Base-by-base conservation (phyloP, 805 yeast genomes). In the Grigorovia humatica region DNA sequence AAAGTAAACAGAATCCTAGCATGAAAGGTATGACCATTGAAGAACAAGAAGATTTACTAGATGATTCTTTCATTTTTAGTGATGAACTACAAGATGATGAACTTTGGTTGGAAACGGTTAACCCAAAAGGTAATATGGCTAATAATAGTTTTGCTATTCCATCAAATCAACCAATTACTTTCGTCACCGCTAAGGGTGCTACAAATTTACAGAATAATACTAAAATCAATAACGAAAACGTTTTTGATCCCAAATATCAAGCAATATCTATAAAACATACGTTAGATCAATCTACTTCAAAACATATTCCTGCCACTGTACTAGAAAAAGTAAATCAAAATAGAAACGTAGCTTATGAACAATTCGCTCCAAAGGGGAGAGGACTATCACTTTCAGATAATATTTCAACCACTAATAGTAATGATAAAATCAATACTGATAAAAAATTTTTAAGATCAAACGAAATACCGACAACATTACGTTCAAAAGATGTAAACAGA, bases 171-270 rank as follows among this genome's bases (percentile, higher is more conserved):
- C 44, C 56, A 0, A 51, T 52, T 0, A 63, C 76, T 1, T 83
- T 83, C 68, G 83, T 82, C 43, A 77, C 82, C 50, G 88, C 89
- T 1, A 78, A 78, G 56, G 78, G 77, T 9, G 89, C 89, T 0
- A 78, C 77, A 40, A 69, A 75, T 9, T 65, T 83, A 9, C 82
- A 77, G 55, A 70, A 71, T 27, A 74, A 74, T 50, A 66, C 73
- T 0, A 60, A 70, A 2, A 61, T 73, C 12, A 60, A 72, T 4
- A 65, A 66, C 4, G 72, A 70, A 2, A 67, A 72, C 48, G 64
- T 75, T n/a, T 80, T 74, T 57, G 75, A 82, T 47, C 80, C 85
- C 0, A 78, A 75, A 49, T 79, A 74, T 55, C 78, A 80, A 61
- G 78, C 76, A 50, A 79, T 77, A 44, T 79, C 79, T 6, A 77